Conservation (phyloP, 768 basidiomycete species). For the Fibroporia radiculosa region DNA sequence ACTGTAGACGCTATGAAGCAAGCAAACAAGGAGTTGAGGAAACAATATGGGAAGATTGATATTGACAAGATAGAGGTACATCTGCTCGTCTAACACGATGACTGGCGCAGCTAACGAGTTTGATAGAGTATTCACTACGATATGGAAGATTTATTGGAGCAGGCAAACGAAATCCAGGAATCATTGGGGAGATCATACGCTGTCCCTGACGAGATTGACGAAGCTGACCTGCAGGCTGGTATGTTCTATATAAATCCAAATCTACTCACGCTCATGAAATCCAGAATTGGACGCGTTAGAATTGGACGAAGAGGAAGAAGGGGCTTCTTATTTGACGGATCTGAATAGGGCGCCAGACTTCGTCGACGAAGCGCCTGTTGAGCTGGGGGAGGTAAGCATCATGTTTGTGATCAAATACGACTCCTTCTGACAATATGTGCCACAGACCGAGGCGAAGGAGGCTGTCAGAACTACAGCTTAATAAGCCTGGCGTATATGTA, state of each 20-base stretch:
- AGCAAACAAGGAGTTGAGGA: constrained; percentile 94
- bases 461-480: constrained; percentile 26
- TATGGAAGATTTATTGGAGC: constrained; percentile 96
- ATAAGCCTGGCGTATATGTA: too few relatives aligned
- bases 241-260: constrained; percentile 17
- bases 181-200: constrained; percentile 88
- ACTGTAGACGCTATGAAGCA: constrained; percentile 94
- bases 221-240: constrained; percentile 96
- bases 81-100: constrained; percentile 1
- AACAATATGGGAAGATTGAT: constrained; percentile 95
- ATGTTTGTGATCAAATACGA: background rate
- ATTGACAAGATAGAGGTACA: constrained; percentile 96
- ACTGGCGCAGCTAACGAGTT: background rate
- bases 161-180: constrained; percentile 97
- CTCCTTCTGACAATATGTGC: background rate
- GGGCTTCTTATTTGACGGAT: constrained; percentile 80
- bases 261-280: background rate
- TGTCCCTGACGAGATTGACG: constrained; percentile 96
- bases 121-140: constrained; percentile 88
- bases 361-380: constrained; percentile 79
- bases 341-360: constrained; percentile 88
- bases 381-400: constrained; percentile 48
- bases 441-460: constrained; percentile 19
- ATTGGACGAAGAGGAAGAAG: constrained; percentile 90
- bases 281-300: constrained; percentile 90